Evolutionary conservation across 441 rosid genomes (phyloP), one percentile per base, ranked within the genome.

Genomic region (California macrophylla): DNA sequence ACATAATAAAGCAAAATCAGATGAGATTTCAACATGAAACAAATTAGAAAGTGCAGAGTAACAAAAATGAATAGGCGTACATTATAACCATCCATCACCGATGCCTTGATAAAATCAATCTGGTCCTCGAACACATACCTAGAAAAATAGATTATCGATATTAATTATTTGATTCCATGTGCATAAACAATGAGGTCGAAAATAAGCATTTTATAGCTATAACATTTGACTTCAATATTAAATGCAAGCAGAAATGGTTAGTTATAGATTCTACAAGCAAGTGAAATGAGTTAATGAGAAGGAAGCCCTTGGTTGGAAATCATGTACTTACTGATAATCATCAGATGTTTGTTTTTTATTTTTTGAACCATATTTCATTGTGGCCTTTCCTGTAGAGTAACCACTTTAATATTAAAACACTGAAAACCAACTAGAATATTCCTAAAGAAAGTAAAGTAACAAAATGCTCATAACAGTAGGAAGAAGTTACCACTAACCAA

Each of bases 121-220:
- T 92, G 92, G 76, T 90, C 93, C 82, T 87, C 97, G 71, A 94
- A 94, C 73, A 91, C 96, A 79, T 76, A 92, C 82, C 97, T 90
- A 71, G 52, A 47, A 3, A 42, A 34, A 67, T 30, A 32, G 3
- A 68, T 23, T 66, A 16, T 29, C 52, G 47, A 69, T n/a, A 68
- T 12, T 42, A 71, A 32, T 30, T 66, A 42, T 64, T 60, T 63
- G 32, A 25, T 38, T 62, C 36, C 52, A 26, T 13, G 21, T 5
- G 36, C 42, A 36, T 16, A 67, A 36, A 68, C 29, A 68, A 68
- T 67, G 8, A 62, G 28, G 36, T 42, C 18, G 15, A 26, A 4
- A 40, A 45, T 62, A 20, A 42, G 30, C 30, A 58, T 58, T 21
- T 20, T 54, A 52, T 21, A 66, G 28, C 62, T 9, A 54, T 69